These are phyloP conservation scores for Brassica carinata DNA, from an alignment of 345 rosid genomes.

Conservation along the genomic window DNA sequence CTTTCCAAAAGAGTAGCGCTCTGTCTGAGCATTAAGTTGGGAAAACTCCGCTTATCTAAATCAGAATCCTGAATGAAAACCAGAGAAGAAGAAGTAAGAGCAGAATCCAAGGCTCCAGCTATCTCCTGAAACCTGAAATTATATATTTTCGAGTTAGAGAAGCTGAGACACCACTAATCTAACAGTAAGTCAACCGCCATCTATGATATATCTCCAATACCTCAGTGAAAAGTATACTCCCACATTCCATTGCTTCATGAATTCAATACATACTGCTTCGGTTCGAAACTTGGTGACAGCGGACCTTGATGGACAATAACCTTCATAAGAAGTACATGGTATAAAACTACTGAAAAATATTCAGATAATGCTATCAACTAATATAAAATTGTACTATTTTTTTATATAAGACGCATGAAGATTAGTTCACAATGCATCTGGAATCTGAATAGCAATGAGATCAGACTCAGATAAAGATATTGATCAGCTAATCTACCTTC, in stretches of 20 bases:
- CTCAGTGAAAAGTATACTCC: slow-evolving; percentile 93
- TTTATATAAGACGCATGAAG: neutral
- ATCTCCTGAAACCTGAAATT: slow-evolving; percentile 89
- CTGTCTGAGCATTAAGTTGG: slow-evolving; percentile 64
- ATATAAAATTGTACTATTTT: neutral
- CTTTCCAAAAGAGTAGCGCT: slow-evolving; percentile 79
- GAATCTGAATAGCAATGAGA: no score
- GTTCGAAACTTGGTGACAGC: slow-evolving; percentile 84
- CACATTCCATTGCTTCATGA: slow-evolving; percentile 95
- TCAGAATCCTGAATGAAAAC: slow-evolving; percentile 56
- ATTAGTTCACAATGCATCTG: slow-evolving; percentile 21
- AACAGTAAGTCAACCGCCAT: neutral
- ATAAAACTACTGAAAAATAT: slow-evolving; percentile 7
- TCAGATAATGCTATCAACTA: slow-evolving; percentile 2
- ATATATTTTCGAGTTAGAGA: slow-evolving; percentile 20
- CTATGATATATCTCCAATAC: slow-evolving; percentile 46
- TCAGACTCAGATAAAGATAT: no score
- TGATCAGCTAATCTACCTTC: slow-evolving; percentile 70
- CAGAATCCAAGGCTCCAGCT: slow-evolving; percentile 87
- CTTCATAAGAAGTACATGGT: slow-evolving; percentile 61
- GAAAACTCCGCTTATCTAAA: slow-evolving; percentile 46
- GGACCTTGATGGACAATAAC: slow-evolving; percentile 92
- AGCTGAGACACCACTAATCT: slow-evolving; percentile 8
- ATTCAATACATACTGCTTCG: slow-evolving; percentile 68
- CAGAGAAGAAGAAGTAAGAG: slow-evolving; percentile 62